A percentile compares a stretch with the other conserved stretches of the same genome.
These are phyloP conservation scores for Scedosporium aurantiacum DNA, from an alignment of 2,329 filamentous ascomycete genomes.

Conservation along the genomic window DNA sequence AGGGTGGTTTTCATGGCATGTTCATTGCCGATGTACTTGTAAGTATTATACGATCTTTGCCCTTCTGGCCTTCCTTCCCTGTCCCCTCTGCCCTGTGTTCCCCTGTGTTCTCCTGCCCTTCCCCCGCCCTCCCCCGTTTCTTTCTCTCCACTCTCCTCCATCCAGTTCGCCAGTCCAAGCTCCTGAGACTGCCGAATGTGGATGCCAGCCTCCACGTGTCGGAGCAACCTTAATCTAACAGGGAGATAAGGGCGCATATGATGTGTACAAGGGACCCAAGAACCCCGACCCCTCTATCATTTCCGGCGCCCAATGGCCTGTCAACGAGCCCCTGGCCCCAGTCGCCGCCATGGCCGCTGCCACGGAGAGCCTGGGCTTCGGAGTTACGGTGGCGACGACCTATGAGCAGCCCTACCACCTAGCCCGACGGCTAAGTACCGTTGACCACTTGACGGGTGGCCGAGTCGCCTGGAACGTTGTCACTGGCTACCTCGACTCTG, in stretches of 20 bases:
- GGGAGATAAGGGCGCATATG: constrained; percentile 42
- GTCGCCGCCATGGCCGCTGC: constrained; percentile 58
- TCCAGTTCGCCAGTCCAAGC: not conserved
- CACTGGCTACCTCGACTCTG: constrained; percentile 56
- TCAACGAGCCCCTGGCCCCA: constrained; percentile 54
- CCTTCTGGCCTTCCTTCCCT: not conserved
- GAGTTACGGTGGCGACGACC: constrained; percentile 55
- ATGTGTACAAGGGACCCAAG: constrained; percentile 56
- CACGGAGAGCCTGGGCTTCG: constrained; percentile 56
- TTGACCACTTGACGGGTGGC: constrained; percentile 57
- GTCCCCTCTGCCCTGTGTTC: not conserved
- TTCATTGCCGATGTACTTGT: constrained; percentile 52
- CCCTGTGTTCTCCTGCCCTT: not conserved
- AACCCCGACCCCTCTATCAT: constrained; percentile 42
- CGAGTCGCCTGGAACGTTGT: constrained; percentile 44
- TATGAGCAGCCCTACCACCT: constrained; percentile 61
- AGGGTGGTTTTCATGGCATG: constrained; percentile 53
- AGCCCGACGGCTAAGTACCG: constrained; percentile 51
- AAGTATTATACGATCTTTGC: not conserved
- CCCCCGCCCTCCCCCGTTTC: not conserved
- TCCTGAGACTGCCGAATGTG: not conserved
- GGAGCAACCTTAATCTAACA: not conserved
- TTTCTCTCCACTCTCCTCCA: not conserved
- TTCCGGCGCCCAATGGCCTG: constrained; percentile 57
- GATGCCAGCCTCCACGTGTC: not conserved